Base-by-base conservation (phyloP, 805 yeast genomes). In the Sugiyamaella boreocaroliniensis region DNA sequence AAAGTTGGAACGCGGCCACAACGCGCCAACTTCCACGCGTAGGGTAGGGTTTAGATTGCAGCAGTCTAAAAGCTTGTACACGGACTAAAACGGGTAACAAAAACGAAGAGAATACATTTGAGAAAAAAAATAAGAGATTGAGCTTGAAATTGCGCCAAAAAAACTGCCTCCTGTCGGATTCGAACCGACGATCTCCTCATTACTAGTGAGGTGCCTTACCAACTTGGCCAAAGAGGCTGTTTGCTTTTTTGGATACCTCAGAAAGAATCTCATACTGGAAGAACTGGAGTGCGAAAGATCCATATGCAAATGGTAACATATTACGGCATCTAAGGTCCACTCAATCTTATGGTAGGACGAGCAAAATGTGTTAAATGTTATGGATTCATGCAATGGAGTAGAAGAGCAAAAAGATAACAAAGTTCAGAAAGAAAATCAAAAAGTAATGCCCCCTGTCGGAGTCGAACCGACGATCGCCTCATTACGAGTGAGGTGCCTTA, bases 141-240 rank as follows among this genome's bases (percentile, higher is more conserved):
- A 32, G 37, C 4, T 32, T 32, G 11, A 4, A 32, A 4, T 9
- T 32, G n/a, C 3, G n/a, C n/a, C 37, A 47, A 40, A 40, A 22
- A 20, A 12, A 12, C 32, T 49, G 52, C 52, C 52, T 45, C 46
- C 42, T 18, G 34, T 47, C 52, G 46, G 52, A 49, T 14, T 49
- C 48, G 52, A 49, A 49, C 52, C 46, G 52, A 49, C 34, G 52
- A 49, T 49, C 52, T 43, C 52, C 52, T 49, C 52, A 49, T 49
- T 49, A 49, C 52, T 49, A 49, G 52, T 49, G 52, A 49, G 52
- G 52, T 47, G 52, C 52, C 52, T 49, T 49, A 49, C 52, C 52
- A 32, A 26, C 52, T 49, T 49, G 52, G 52, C 52, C 52, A 49
- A 18, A 34, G 32, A 45, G 48, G 48, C 48, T 8, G 32, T 11